Conservation (phyloP, 2,329 filamentous ascomycete species). For the Pseudocercospora pini-densiflorae region DNA sequence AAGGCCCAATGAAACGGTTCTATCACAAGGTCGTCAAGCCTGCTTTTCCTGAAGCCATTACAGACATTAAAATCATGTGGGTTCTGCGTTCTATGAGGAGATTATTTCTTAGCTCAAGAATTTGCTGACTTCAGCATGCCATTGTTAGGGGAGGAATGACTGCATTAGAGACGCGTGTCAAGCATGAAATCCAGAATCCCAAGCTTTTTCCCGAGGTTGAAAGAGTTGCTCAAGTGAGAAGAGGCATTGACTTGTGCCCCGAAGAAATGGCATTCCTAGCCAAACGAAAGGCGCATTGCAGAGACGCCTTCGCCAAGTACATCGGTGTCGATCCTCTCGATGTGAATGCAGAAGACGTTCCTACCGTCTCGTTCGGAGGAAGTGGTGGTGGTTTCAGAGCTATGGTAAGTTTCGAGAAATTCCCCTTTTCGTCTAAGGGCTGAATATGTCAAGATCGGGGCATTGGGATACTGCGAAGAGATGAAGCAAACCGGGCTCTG, state of each 20-base stretch:
- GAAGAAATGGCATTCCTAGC: conserved; percentile 36
- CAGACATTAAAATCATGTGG: conserved; percentile 35
- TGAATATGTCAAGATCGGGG: conserved; percentile 21
- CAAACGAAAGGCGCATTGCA: conserved; percentile 29
- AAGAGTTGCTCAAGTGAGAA: conserved; percentile 35
- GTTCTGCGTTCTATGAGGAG: background rate
- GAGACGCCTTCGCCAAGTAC: conserved; percentile 39
- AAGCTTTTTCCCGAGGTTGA: conserved; percentile 37
- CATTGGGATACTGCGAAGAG: conserved; percentile 36
- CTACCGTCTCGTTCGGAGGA: conserved; percentile 38
- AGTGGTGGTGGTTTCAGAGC: conserved; percentile 40
- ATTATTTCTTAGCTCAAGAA: background rate
- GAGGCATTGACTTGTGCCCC: conserved; percentile 36
- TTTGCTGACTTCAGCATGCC: background rate
- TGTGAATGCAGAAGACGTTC: conserved; percentile 40
- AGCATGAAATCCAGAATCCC: conserved; percentile 36
- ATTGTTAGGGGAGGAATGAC: conserved; percentile 26
- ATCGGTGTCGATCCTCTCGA: conserved; percentile 35
- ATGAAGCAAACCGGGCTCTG: conserved; percentile 39
- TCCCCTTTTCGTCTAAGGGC: background rate
- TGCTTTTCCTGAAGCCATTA: conserved; percentile 35
- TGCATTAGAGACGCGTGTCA: conserved; percentile 32
- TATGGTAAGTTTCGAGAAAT: conserved; percentile 21
- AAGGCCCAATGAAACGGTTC: conserved; percentile 26
- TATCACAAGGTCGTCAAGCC: conserved; percentile 33